Conservation (phyloP, 192 early-diverging fungal species). For the Coemansia sp. region DNA sequence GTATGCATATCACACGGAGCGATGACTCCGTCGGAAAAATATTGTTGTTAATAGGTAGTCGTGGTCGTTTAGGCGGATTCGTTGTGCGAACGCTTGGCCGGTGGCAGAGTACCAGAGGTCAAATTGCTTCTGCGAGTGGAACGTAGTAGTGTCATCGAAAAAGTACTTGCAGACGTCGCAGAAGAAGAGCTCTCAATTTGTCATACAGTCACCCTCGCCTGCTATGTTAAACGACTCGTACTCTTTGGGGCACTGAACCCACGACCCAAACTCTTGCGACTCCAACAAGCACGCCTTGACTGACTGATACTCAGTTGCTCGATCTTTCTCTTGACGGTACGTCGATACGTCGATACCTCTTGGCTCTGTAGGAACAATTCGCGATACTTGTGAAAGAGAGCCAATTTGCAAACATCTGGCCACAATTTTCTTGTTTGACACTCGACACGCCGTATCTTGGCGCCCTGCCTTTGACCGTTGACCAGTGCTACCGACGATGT, state of each 20-base stretch:
- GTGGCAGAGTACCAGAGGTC: too few relatives aligned
- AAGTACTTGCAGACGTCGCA: too few relatives aligned
- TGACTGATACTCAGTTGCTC: conserved; percentile 28
- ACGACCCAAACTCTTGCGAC: conserved; percentile 20
- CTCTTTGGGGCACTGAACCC: conserved; percentile 28
- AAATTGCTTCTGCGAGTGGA: too few relatives aligned
- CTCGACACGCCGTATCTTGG: conserved; percentile 27
- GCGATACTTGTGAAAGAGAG: conserved; percentile 18
- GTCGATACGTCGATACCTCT: background rate
- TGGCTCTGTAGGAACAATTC: background rate
- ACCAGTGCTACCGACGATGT: conserved; percentile 51
- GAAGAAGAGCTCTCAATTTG: too few relatives aligned
- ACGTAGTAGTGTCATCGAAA: too few relatives aligned
- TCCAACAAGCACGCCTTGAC: conserved; percentile 22
- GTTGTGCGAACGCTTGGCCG: too few relatives aligned
- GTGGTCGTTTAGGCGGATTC: too few relatives aligned
- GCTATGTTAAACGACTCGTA: conserved; percentile 28
- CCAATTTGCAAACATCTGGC: conserved; percentile 43
- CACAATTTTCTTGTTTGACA: conserved; percentile 28
- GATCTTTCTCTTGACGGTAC: conserved; percentile 35
- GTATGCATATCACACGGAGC: too few relatives aligned
- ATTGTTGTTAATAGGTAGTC: too few relatives aligned
- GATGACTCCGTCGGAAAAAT: too few relatives aligned
- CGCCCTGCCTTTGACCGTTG: conserved; percentile 59
- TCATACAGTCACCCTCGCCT: background rate